phyloP scores from a whole-genome alignment of 1,139 yeast genomes.

The Yamadazyma atmosphaerica region DNA sequence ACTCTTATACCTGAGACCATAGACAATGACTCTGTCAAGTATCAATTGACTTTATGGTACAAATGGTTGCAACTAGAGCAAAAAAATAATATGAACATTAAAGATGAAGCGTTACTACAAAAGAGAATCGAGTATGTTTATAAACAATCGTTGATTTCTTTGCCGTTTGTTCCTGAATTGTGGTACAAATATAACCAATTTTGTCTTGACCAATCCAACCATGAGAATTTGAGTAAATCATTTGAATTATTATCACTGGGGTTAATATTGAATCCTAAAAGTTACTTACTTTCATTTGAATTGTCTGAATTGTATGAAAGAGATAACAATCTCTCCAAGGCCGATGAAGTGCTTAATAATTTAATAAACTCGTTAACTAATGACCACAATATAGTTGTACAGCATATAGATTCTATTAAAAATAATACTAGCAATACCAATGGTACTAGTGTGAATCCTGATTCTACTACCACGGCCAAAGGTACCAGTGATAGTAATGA shows the following conservation, averaged over 20 bases:
- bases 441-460: conserved; percentile 8
- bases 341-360: conserved; percentile 51
- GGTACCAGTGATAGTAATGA: conserved; percentile 11
- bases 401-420: conserved; percentile 25
- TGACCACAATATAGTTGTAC: conserved; percentile 28
- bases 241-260: conserved; percentile 55
- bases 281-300: conserved; percentile 67
- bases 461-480: conserved; percentile 4
- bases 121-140: conserved; percentile 73
- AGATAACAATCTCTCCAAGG: conserved; percentile 50
- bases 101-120: conserved; percentile 46
- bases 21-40: conserved; percentile 18
- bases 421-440: conserved; percentile 14
- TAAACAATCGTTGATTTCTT: conserved; percentile 65
- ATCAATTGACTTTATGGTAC: conserved; percentile 60
- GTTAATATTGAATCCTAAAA: conserved; percentile 64
- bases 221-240: conserved; percentile 27
- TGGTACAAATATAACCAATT: conserved; percentile 70
- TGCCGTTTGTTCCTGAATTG: conserved; percentile 75
- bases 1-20: conserved; percentile 34
- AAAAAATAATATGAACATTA: conserved; percentile 63
- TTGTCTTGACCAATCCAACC: conserved; percentile 28
- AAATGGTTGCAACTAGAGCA: conserved; percentile 82
- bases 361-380: conserved; percentile 45
- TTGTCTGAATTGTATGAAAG: conserved; percentile 71